Evolutionary conservation across 805 yeast genomes (phyloP).

Genomic region (Kuraishia ogatae): DNA sequence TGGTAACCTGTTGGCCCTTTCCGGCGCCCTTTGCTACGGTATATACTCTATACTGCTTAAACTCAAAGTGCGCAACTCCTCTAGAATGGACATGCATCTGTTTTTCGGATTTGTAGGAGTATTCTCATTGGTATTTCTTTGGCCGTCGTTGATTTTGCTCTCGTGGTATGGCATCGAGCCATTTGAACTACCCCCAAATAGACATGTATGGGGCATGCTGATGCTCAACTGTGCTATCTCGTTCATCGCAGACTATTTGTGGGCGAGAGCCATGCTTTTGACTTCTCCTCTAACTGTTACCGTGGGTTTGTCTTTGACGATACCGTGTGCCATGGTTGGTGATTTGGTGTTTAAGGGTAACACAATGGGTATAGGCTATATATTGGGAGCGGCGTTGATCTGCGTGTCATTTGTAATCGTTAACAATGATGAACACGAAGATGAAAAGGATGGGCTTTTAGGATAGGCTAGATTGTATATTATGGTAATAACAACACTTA

Average conservation of each 20-base stretch:
- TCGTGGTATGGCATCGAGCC: conserved; percentile 57
- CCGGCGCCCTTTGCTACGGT: conserved; percentile 88
- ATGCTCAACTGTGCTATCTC: conserved; percentile 66
- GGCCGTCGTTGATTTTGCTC: conserved; percentile 75
- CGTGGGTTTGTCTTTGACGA: conserved; percentile 87
- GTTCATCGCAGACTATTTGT: conserved; percentile 81
- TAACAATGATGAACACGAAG: conserved; percentile 70
- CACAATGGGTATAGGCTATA: conserved; percentile 50
- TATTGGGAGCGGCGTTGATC: conserved; percentile 75
- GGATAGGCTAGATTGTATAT: background rate
- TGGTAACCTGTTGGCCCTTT: conserved; percentile 75
- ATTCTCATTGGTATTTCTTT: conserved; percentile 60
- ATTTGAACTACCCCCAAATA: conserved; percentile 59
- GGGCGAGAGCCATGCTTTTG: conserved; percentile 92
- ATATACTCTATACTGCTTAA: conserved; percentile 82
- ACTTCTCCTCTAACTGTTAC: conserved; percentile 95
- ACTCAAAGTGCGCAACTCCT: conserved; percentile 61
- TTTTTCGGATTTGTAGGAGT: conserved; percentile 95
- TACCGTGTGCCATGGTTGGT: conserved; percentile 90
- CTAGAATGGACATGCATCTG: conserved; percentile 71
- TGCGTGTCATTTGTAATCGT: conserved; percentile 77
- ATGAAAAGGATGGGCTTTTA: conserved; percentile 16
- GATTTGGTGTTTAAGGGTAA: conserved; percentile 70
- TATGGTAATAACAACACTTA: background rate
- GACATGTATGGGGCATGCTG: conserved; percentile 44